Conservation (phyloP, 345 rosid genomes). For the Populus nigra region DNA sequence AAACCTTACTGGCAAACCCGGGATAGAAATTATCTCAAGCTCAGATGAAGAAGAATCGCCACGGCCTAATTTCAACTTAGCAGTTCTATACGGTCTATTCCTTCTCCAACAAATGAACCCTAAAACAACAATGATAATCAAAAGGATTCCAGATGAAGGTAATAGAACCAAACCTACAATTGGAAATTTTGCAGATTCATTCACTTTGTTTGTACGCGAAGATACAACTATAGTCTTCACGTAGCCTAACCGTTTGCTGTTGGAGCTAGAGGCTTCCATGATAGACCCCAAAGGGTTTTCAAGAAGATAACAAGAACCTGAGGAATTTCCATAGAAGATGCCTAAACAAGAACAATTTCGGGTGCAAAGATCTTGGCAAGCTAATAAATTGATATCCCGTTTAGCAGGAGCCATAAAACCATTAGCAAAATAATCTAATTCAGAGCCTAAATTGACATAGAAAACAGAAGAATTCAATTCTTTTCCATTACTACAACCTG, state of each 20-base stretch:
- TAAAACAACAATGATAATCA: slow-evolving; percentile 31
- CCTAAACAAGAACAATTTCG: slow-evolving; percentile 70
- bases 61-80: slow-evolving; percentile 5
- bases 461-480: slow-evolving; percentile 39
- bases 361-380: slow-evolving; percentile 58
- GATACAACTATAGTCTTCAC: slow-evolving; percentile 46
- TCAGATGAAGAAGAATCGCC: slow-evolving; percentile 41
- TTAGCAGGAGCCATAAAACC: slow-evolving; percentile 45
- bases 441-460: slow-evolving; percentile 45
- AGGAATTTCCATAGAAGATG: slow-evolving; percentile 54
- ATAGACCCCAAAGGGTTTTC: slow-evolving; percentile 63
- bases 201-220: too few species aligned
- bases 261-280: slow-evolving; percentile 26
- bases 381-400: slow-evolving; percentile 39
- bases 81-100: slow-evolving; percentile 23
- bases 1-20: slow-evolving; percentile 29
- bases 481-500: slow-evolving; percentile 45
- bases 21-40: slow-evolving; percentile 69
- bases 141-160: slow-evolving; percentile 48
- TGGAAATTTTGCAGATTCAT: background rate
- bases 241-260: slow-evolving; percentile 39
- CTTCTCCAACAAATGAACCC: slow-evolving; percentile 35
- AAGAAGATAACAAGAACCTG: slow-evolving; percentile 61
- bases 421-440: slow-evolving; percentile 55
- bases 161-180: slow-evolving; percentile 41